A percentile compares a stretch with the other conserved stretches of the same genome.
Conservation (phyloP, 257 asterid genomes). For the Scutellaria minor region DNA sequence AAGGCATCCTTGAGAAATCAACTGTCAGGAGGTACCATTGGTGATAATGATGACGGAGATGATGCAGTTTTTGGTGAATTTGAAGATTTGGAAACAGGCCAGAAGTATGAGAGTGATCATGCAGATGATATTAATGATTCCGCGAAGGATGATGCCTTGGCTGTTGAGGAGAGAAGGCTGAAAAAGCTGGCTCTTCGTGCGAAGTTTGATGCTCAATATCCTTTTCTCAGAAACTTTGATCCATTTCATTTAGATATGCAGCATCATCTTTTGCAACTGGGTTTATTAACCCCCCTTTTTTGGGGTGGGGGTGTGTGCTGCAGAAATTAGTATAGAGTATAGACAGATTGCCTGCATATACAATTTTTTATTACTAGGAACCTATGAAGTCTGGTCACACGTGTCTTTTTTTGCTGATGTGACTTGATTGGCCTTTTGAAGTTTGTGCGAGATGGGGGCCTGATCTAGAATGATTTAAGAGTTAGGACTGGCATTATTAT, state of each 20-base stretch:
- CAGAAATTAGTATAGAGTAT: background rate
- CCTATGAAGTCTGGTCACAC: background rate
- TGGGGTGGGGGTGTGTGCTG: background rate
- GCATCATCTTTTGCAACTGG: background rate
- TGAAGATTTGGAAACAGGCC: slow-evolving; percentile 96
- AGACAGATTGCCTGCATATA: slow-evolving; percentile 20
- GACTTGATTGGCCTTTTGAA: slow-evolving; percentile 23
- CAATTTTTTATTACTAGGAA: slow-evolving; percentile 15
- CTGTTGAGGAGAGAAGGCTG: slow-evolving; percentile 75
- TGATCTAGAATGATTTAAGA: slow-evolving; percentile 7
- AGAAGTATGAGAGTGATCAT: slow-evolving; percentile 55
- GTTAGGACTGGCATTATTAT: slow-evolving; percentile 5
- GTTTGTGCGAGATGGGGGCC: slow-evolving; percentile 17
- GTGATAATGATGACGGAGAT: slow-evolving; percentile 47
- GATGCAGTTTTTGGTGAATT: slow-evolving; percentile 75
- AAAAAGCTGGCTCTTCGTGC: slow-evolving; percentile 93
- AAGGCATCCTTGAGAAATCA: slow-evolving; percentile 75
- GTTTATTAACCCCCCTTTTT: background rate
- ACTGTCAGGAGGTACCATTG: slow-evolving; percentile 44
- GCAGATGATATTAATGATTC: slow-evolving; percentile 39
- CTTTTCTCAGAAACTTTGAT: slow-evolving; percentile 22
- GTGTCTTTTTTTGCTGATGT: slow-evolving; percentile 16
- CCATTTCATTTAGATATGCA: slow-evolving; percentile 34
- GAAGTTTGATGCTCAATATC: slow-evolving; percentile 91
- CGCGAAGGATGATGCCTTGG: slow-evolving; percentile 50